These are phyloP conservation scores for Irpex rosettiformis DNA, from an alignment of 1,284 basidiomycete species.

Conservation along the genomic window DNA sequence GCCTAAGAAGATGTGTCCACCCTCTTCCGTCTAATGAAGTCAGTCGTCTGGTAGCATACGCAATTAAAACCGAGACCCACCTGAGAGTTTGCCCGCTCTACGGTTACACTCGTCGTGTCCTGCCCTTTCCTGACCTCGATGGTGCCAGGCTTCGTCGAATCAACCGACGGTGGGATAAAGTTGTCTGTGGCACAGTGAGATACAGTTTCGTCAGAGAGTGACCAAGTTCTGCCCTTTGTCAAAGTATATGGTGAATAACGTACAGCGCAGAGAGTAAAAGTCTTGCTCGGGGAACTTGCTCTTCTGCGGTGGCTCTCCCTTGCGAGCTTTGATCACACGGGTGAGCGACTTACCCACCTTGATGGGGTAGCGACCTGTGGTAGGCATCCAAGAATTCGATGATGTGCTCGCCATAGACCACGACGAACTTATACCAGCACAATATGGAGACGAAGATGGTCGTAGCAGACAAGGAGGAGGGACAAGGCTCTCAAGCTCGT, in stretches of 20 bases:
- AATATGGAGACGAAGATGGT: conserved; percentile 6
- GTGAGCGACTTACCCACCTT: conserved; percentile 54
- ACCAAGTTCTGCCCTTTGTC: background rate
- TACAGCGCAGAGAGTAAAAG: conserved; percentile 72
- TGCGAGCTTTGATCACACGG: conserved; percentile 58
- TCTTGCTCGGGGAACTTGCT: conserved; percentile 53
- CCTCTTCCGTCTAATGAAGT: conserved; percentile 38
- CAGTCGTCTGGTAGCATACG: conserved; percentile 3
- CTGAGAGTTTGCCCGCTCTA: conserved; percentile 62
- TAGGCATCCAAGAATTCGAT: conserved; percentile 51
- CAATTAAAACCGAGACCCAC: conserved; percentile 31
- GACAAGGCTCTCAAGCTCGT: background rate
- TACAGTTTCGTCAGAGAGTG: background rate
- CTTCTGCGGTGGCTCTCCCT: conserved; percentile 36
- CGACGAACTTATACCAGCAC: conserved; percentile 9
- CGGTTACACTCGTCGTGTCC: conserved; percentile 45
- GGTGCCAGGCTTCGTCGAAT: conserved; percentile 57
- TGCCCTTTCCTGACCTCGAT: conserved; percentile 53
- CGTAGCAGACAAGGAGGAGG: conserved; percentile 1
- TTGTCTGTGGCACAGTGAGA: conserved; percentile 44
- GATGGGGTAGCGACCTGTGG: conserved; percentile 49
- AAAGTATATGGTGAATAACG: conserved; percentile 24
- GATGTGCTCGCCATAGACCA: conserved; percentile 33
- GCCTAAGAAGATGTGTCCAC: conserved; percentile 53
- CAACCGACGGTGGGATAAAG: conserved; percentile 69